Conservation (phyloP, 129 eudicot genomes). For the Flaveria linearis region DNA sequence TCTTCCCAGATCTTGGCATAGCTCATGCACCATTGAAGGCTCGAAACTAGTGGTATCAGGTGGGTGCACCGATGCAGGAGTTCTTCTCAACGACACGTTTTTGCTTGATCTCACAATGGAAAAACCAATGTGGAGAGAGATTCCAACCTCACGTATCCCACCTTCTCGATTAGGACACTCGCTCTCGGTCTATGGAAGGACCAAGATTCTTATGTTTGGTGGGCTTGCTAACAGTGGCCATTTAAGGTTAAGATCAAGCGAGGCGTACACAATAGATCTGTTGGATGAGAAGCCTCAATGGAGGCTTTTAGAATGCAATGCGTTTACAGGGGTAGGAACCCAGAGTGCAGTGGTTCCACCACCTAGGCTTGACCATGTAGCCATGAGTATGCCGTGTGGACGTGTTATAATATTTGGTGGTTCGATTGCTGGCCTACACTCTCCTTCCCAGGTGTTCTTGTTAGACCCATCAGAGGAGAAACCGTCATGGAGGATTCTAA, state of each 20-base stretch:
- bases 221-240: slow-evolving; percentile 92
- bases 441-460: slow-evolving; percentile 80
- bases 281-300: slow-evolving; percentile 70
- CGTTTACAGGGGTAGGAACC: slow-evolving; percentile 69
- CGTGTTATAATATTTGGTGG: slow-evolving; percentile 84
- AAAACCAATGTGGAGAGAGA: slow-evolving; percentile 81
- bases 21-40: slow-evolving; percentile 91
- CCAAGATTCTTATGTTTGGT: slow-evolving; percentile 83
- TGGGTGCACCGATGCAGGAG: slow-evolving; percentile 92
- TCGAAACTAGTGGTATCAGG: slow-evolving; percentile 87
- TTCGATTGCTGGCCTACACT: slow-evolving; percentile 81
- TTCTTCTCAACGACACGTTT: slow-evolving; percentile 72
- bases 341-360: slow-evolving; percentile 85
- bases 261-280: slow-evolving; percentile 70
- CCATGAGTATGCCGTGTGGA: slow-evolving; percentile 90
- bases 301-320: slow-evolving; percentile 76
- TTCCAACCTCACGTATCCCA: slow-evolving; percentile 66
- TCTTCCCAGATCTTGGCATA: slow-evolving; percentile 86
- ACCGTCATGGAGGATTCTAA: slow-evolving; percentile 72
- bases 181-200: slow-evolving; percentile 73
- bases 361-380: slow-evolving; percentile 86
- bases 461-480: slow-evolving; percentile 82
- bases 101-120: slow-evolving; percentile 68
- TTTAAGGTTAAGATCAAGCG: slow-evolving; percentile 72
- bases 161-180: slow-evolving; percentile 86